Evolutionary conservation across 2,329 filamentous ascomycete species (phyloP), one percentile per base, ranked within the genome.

Genomic region (Ophiocordyceps camponoti-rufipedis): DNA sequence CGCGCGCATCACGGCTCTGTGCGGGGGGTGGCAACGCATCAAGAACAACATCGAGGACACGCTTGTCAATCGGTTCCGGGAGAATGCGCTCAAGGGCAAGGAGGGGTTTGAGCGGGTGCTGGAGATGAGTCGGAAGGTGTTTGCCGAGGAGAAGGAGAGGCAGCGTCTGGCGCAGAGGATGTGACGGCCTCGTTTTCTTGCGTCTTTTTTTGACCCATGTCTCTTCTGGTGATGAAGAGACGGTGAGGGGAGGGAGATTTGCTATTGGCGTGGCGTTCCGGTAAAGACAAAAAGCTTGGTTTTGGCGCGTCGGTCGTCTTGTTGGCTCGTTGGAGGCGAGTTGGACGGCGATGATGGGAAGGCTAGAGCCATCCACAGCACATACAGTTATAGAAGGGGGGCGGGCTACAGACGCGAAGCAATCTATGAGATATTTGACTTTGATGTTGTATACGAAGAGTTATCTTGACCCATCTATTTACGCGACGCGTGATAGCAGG

Each of bases 51-150:
- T 98, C 55, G 91, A 98, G 68, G 87, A 96, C 55, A 80, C 85
- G 45, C 83, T 87, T 40, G 82, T 96, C 41, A 83, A 82, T 52
- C 72, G 86, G 46, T 98, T 98, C 68, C 75, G 78, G 53, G 86
- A 98, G 64, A 98, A 98, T 58, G 89, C 91, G 23, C 71, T 72
- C 53, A 88, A 85, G 65, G 91, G 91, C 51, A 80, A 83, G 51
- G 88, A 96, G 64, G 91, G 91, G 2, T 98, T 98, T 59, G 91
- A 98, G 69, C 78, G 82, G 50, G 91, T 98, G 9, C 72, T 98
- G 31, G 85, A 86, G 59, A 94, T 94, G 80, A 94, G 86, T 63
- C 71, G 89, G 53, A 77, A 85, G 58, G 88, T 88, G 1, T 96
- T 95, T 58, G 82, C 85, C 47, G 85, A 95, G 70, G 86, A 96